These are phyloP conservation scores for Cercospora sp. DNA, from an alignment of 2,329 filamentous ascomycete species.

Conservation along the genomic window DNA sequence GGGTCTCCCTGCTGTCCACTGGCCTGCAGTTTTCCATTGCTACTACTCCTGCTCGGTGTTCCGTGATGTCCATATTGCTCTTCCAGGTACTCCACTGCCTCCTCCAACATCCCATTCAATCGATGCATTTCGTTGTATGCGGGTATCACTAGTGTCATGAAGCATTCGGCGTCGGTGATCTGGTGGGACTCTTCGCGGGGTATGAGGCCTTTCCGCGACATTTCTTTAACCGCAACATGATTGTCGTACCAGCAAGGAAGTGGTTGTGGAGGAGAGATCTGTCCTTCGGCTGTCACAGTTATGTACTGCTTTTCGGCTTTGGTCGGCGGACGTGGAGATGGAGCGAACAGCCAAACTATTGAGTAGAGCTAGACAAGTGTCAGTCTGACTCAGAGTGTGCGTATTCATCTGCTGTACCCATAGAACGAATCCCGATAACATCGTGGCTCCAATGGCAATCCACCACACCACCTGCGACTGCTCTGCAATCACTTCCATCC, in stretches of 20 bases:
- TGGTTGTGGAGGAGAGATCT: conserved; percentile 54
- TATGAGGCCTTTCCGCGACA: conserved; percentile 39
- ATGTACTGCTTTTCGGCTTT: conserved; percentile 82
- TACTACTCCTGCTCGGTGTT: conserved; percentile 35
- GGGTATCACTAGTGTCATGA: conserved; percentile 87
- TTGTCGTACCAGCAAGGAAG: conserved; percentile 87
- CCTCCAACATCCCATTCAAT: conserved; percentile 79
- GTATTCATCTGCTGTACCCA: background rate
- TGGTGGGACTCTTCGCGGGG: conserved; percentile 51
- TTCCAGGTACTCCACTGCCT: conserved; percentile 85
- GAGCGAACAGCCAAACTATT: conserved; percentile 62
- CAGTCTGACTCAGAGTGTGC: background rate
- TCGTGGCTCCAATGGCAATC: conserved; percentile 28
- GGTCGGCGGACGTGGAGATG: conserved; percentile 71
- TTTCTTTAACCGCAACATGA: conserved; percentile 61
- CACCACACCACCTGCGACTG: conserved; percentile 30
- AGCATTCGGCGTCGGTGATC: conserved; percentile 75
- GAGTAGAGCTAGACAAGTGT: conserved; percentile 6
- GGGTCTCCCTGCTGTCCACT: conserved; percentile 34
- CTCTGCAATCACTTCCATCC: conserved; percentile 29
- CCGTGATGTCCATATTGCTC: conserved; percentile 57
- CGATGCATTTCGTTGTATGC: conserved; percentile 93
- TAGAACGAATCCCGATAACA: conserved; percentile 9
- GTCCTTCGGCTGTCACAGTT: conserved; percentile 68
- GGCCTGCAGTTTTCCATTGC: conserved; percentile 34